These are phyloP conservation scores for Ascochyta koolunga DNA, from an alignment of 2,329 filamentous ascomycete species.

Conservation along the genomic window DNA sequence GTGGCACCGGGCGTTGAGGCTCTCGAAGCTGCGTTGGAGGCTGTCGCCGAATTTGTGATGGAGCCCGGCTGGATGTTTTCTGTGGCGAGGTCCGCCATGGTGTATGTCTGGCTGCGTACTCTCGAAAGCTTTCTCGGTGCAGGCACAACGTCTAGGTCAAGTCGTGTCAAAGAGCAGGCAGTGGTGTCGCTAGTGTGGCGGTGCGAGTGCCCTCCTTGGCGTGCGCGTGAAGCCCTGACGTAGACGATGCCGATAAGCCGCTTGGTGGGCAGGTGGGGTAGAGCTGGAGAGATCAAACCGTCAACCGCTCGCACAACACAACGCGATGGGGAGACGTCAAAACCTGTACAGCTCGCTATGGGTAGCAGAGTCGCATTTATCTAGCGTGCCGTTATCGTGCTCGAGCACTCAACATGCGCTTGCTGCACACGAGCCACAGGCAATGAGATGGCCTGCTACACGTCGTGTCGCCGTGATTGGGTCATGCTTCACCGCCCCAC, in stretches of 20 bases:
- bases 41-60: slow-evolving; percentile 35
- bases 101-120: slow-evolving; percentile 10
- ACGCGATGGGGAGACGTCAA: neutral
- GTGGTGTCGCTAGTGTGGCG: slow-evolving; percentile 23
- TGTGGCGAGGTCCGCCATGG: slow-evolving; percentile 43
- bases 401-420: slow-evolving; percentile 24
- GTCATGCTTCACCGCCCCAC: slow-evolving; percentile 29
- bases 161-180: slow-evolving; percentile 4
- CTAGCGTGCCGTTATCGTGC: slow-evolving; percentile 31
- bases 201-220: slow-evolving; percentile 15
- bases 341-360: slow-evolving; percentile 5
- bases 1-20: slow-evolving; percentile 43
- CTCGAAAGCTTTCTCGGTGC: neutral
- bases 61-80: slow-evolving; percentile 32
- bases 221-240: slow-evolving; percentile 31
- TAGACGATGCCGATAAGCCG: slow-evolving; percentile 29
- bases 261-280: slow-evolving; percentile 20
- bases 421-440: slow-evolving; percentile 27
- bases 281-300: slow-evolving; percentile 6
- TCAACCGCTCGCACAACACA: slow-evolving; percentile 7
- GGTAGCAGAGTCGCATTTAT: slow-evolving; percentile 15
- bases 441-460: slow-evolving; percentile 32
- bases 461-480: slow-evolving; percentile 38
- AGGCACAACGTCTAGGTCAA: slow-evolving; percentile 3
- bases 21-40: slow-evolving; percentile 45